These are phyloP conservation scores for Psilocybe sp. DNA, from an alignment of 768 basidiomycete genomes.

Conservation along the genomic window DNA sequence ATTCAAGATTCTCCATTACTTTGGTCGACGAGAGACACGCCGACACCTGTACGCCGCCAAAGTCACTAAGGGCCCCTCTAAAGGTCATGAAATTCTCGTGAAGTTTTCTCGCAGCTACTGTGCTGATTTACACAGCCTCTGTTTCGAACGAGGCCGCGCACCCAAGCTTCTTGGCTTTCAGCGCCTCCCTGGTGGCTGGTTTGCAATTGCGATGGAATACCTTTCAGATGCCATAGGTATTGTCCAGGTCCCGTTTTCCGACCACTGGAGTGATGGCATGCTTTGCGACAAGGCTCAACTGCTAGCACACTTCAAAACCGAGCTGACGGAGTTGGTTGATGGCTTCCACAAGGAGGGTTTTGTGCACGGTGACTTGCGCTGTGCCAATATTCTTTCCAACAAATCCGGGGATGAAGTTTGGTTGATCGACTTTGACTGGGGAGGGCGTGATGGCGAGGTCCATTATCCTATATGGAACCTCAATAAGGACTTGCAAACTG, in stretches of 20 bases:
- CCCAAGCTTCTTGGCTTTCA: constrained; percentile 21
- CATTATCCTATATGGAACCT: constrained; percentile 9
- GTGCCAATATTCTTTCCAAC: constrained; percentile 11
- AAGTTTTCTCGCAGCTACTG: constrained; percentile 21
- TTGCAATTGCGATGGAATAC: constrained; percentile 22
- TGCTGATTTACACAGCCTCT: constrained; percentile 17
- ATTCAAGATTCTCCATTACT: constrained; percentile 9
- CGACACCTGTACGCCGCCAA: constrained; percentile 7
- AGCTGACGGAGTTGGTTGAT: constrained; percentile 5
- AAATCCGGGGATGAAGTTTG: constrained; percentile 3
- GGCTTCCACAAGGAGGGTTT: constrained; percentile 13
- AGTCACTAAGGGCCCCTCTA: not conserved
- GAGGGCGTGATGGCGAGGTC: constrained; percentile 9
- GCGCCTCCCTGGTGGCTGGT: constrained; percentile 26
- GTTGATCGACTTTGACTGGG: constrained; percentile 18
- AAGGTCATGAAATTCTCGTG: constrained; percentile 11
- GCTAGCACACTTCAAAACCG: too few relatives aligned
- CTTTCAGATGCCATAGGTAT: constrained; percentile 1
- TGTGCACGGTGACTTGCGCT: constrained; percentile 18
- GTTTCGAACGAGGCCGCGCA: constrained; percentile 18
- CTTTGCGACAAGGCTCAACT: too few relatives aligned
- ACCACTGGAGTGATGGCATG: too few relatives aligned
- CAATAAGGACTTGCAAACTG: constrained; percentile 9
- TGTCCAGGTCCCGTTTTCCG: not conserved
- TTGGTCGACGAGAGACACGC: constrained; percentile 1